Evolutionary conservation across 768 basidiomycete species (phyloP), one percentile per base, ranked within the genome.

Genomic region (Tulasnella sp.): DNA sequence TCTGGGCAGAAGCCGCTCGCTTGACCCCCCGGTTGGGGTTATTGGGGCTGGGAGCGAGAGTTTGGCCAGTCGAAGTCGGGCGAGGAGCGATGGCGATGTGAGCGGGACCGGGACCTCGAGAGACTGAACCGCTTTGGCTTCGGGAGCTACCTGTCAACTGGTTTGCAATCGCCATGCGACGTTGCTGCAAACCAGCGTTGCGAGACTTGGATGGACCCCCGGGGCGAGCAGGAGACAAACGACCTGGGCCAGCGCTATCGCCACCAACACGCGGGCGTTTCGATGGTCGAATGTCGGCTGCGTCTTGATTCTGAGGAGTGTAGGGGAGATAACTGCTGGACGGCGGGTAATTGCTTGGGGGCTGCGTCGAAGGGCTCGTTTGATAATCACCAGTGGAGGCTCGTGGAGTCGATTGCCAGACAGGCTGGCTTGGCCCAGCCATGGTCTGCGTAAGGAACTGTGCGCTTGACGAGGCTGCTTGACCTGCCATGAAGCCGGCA

Each of bases 401-500:
- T 34, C 27, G 31, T 27, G 34, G 6, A 31, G 62, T 27, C 34
- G 27, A 6, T 18, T 68, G 62, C 62, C 62, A 36, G 16, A 27
- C 31, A 27, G 52, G 21, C 21, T 52, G 52, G 52, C 52, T 52
- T 52, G 52, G 52, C 24, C 52, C 52, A 8, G 52, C 52, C 21
- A 52, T 52, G n/a, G 52, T 52, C 0, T 52, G 52, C 8, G 52
- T 52, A 7, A 52, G 52, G 52, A 72, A 36, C 36, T 72, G 71
- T 19, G 40, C 40, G 14, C 27, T 42, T 19, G 40, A 72, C 27
- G 34, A 42, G 7, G 71, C 34, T 16, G 75, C 75, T 36, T 42
- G 36, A 12, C 75, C 75, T n/a, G 75, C 75, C 42, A 58, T 36
- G 39, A 76, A 76, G 48, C 75, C 75, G 16, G 75, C 75, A 36